A percentile compares a stretch with the other conserved stretches of the same genome.
These are phyloP conservation scores for Heterobasidion occidentale DNA, from an alignment of 1,284 basidiomycete genomes.

Conservation along the genomic window DNA sequence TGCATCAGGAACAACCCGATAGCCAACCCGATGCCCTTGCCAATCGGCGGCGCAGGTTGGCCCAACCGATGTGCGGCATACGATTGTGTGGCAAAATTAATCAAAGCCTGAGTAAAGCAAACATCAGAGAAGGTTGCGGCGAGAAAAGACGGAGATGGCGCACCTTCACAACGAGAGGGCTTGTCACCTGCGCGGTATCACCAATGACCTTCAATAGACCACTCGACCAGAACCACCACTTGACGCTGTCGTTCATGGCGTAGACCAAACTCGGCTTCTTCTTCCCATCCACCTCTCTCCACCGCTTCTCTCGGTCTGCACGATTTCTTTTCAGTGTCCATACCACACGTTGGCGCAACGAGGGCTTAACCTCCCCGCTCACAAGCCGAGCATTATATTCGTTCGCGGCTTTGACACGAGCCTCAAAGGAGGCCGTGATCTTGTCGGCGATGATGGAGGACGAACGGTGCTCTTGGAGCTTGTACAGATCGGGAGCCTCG, in stretches of 20 bases:
- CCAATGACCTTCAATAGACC: conserved; percentile 72
- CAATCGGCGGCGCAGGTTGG: conserved; percentile 44
- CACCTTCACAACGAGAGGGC: conserved; percentile 72
- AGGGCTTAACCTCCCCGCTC: conserved; percentile 56
- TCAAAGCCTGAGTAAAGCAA: conserved; percentile 45
- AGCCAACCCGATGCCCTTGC: conserved; percentile 69
- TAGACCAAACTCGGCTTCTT: conserved; percentile 61
- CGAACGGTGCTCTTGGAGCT: conserved; percentile 58
- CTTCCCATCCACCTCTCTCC: conserved; percentile 59
- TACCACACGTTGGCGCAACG: conserved; percentile 37
- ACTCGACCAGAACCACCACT: conserved; percentile 77
- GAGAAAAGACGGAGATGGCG: neutral
- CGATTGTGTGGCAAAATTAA: conserved; percentile 66
- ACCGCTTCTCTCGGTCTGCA: conserved; percentile 50
- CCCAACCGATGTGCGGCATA: conserved; percentile 47
- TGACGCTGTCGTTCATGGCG: conserved; percentile 79
- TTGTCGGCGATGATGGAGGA: conserved; percentile 52
- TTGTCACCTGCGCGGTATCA: conserved; percentile 68
- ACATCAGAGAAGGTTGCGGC: neutral
- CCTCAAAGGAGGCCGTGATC: conserved; percentile 62
- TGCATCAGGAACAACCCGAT: conserved; percentile 70
- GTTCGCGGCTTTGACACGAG: conserved; percentile 47
- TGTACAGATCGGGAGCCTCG: conserved; percentile 81
- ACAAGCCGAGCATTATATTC: conserved; percentile 66
- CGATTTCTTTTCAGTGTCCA: conserved; percentile 41